Conservation (phyloP, 176 grass and related monocot species). For the Paspalum notatum region DNA sequence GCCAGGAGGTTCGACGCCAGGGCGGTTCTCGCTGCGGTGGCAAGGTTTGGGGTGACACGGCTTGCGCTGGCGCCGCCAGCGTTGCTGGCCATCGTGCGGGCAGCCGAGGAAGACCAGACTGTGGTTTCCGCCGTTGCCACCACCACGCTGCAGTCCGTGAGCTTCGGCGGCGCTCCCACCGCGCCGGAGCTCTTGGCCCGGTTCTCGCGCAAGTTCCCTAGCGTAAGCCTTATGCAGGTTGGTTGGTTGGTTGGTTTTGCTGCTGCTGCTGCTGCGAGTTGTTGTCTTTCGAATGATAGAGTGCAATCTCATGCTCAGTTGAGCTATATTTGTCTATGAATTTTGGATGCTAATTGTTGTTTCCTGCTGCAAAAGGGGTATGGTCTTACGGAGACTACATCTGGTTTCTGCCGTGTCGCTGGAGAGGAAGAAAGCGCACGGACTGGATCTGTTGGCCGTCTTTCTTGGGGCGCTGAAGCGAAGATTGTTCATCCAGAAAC, state of each 20-base stretch:
- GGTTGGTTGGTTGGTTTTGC: too few species aligned
- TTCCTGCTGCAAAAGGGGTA: conserved; percentile 50
- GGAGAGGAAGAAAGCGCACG: conserved; percentile 25
- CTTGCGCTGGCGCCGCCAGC: conserved; percentile 44
- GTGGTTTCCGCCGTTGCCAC: conserved; percentile 1
- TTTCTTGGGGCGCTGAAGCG: conserved; percentile 36
- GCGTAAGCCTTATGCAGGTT: conserved; percentile 31
- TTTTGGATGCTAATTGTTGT: conserved; percentile 7
- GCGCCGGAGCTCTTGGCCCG: conserved; percentile 20
- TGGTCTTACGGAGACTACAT: conserved; percentile 54
- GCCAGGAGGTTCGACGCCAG: conserved; percentile 42
- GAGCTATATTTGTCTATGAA: neutral
- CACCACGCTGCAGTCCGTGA: conserved; percentile 13
- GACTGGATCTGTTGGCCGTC: conserved; percentile 44
- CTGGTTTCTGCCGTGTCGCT: conserved; percentile 34
- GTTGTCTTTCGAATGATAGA: neutral
- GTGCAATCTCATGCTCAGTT: neutral
- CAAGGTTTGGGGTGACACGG: conserved; percentile 29
- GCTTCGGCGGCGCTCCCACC: conserved; percentile 40
- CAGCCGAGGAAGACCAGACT: conserved; percentile 41
- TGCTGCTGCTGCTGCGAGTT: neutral
- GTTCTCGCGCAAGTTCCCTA: conserved; percentile 41
- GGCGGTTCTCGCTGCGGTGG: conserved; percentile 17
- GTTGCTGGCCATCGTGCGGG: conserved; percentile 38
- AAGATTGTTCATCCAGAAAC: conserved; percentile 53